Conservation (phyloP, 2,329 filamentous ascomycete genomes). For the Boeremia exigua region DNA sequence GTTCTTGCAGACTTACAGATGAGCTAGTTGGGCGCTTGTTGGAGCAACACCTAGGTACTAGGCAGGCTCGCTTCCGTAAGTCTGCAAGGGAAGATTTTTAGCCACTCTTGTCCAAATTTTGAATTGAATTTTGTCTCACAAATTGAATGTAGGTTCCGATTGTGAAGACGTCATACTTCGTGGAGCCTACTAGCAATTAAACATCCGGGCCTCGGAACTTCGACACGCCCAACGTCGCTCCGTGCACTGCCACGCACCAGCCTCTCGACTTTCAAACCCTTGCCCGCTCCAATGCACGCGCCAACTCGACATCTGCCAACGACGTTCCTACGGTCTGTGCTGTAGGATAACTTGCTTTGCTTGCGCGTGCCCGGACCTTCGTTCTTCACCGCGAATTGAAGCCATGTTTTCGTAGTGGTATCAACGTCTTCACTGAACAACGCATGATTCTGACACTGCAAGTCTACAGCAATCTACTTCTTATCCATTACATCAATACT, state of each 20-base stretch:
- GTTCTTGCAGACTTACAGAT: too few species aligned
- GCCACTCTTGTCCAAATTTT: too few species aligned
- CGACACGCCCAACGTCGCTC: neutral
- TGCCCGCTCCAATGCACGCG: constrained; percentile 12
- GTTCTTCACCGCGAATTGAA: neutral
- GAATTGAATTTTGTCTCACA: too few species aligned
- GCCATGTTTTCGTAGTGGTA: neutral
- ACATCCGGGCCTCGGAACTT: too few species aligned
- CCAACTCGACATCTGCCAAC: constrained; percentile 19
- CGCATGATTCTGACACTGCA: neutral
- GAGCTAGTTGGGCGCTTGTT: too few species aligned
- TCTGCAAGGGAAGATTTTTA: too few species aligned
- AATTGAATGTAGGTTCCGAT: too few species aligned
- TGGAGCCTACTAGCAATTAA: too few species aligned
- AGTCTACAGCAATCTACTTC: neutral
- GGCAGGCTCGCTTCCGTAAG: too few species aligned
- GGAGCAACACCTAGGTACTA: too few species aligned
- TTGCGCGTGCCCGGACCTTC: neutral
- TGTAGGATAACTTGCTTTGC: constrained; percentile 6
- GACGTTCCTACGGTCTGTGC: constrained; percentile 18
- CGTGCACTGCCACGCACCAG: constrained; percentile 24
- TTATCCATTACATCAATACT: neutral
- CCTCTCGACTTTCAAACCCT: constrained; percentile 15
- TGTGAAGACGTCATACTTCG: too few species aligned
- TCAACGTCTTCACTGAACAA: neutral